Base-by-base conservation (phyloP, 208 protist genomes). In the Wallacemonas sp. region DNA sequence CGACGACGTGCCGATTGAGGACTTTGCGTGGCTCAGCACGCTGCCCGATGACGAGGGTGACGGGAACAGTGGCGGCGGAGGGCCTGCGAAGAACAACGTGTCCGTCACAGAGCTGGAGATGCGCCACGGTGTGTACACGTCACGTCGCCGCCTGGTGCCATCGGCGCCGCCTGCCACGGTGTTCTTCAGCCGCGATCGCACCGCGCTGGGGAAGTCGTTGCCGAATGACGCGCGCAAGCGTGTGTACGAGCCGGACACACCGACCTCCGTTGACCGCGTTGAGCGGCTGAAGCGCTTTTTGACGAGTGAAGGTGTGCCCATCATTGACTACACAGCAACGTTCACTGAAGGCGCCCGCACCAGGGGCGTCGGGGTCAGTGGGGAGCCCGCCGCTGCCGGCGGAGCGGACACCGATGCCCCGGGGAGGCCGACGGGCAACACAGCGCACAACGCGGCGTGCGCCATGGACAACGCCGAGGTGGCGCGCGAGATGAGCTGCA, bases 81-180 rank as follows among this genome's bases (percentile, higher is more conserved):
- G 50, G 3, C 8, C 12, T 37, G 0, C 50, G 29, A 33, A 15
- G 50, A 41, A 39, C 50, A 59, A 66, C 41, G 73, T 95, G 13
- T 98, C 95, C 3, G 85, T 98, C 21, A 98, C 97, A 26, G 95
- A 98, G 69, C 77, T 98, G 15, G 97, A 98, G 77, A 95, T 98
- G 84, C 68, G 85, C 10, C 87, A 97, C 63, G 95, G 85, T n/a
- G 70, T 95, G 15, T 87, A 87, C 60, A 89, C 67, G 46, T 66
- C 79, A 3, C 55, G 54, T 10, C 65, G 76, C 2, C 86, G 84
- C 3, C 60, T 78, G n/a, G 60, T 45, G 27, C 15, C 19, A 13
- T 22, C 42, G 30, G 39, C 29, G 13, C 63, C 34, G 24, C 52
- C 66, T 0, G 69, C 72, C 17, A 76, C 73, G 29, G 73, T 97